Base-by-base conservation (phyloP, 208 protist genomes). In the Pavlovales sp. region DNA sequence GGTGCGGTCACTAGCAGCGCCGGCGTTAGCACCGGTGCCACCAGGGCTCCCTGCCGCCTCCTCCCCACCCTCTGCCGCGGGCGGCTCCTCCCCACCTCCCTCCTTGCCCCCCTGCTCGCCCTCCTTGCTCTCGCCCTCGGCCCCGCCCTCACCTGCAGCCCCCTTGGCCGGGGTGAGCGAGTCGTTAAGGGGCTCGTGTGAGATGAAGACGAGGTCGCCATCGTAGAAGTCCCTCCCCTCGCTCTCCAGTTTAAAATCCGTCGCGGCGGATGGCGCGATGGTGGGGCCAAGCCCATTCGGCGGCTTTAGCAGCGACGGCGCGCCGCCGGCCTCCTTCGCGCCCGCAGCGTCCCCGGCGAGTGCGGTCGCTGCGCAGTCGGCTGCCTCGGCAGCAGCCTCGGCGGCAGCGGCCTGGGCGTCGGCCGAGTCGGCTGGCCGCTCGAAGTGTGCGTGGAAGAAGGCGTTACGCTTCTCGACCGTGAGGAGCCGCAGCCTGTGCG, bases 171-270 rank as follows among this genome's bases (percentile, higher is more conserved):
- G 44, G 20, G 32, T n/a, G 37, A 20, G 34, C 36, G 10, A 32
- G 28, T 32, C 26, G 67, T 41, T 39, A 46, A 86, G 57, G 30
- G 57, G 82, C 40, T 86, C 82, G 57, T 76, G 30, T 37, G 82
- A 86, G 37, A 86, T 26, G 82, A 75, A 44, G n/a, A 88, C 84
- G 11, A 88, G 39, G 84, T 88, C 84, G 39, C 1, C 77, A 32
- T 88, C 41, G 75, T 36, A 26, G 84, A 80, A 88, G 44, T 20
- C 44, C 7, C 44, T 7, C 44, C 44, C 11, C 44, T 57, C 44
- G 44, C 44, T 7, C 44, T 57, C 44, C n/a, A n/a, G n/a, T n/a
- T n/a, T n/a, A n/a, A n/a, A n/a, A n/a, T n/a, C n/a, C n/a, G n/a
- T n/a, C n/a, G n/a, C n/a, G n/a, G n/a, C n/a, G n/a, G n/a, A n/a